Base-by-base conservation (phyloP, 2,329 filamentous ascomycete species). In the Penicillium oxalicum region DNA sequence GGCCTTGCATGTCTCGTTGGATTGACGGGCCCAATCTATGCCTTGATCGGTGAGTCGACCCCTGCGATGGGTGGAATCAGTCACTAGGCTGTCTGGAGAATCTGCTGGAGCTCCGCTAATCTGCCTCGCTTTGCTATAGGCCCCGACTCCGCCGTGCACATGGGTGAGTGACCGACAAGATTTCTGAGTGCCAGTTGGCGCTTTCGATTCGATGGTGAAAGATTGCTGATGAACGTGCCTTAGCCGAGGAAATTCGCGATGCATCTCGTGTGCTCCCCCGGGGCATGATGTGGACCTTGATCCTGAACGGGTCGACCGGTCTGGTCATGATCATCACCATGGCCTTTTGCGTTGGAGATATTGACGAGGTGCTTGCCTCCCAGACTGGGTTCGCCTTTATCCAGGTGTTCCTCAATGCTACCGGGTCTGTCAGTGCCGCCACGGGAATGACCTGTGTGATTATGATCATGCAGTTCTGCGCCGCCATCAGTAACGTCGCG, bases 371-470 rank as follows among this genome's bases (percentile, higher is more conserved):
- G 0, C 61, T 78, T 3, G 62, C 63, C 0, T 73, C 71, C 0
- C 68, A 70, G 0, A 78, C 77, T 0, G 73, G 73, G 1, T 80
- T 78, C 41, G 80, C 82, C 0, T 81, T 82, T 53, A 82, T 84
- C 57, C 71, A 80, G 43, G 73, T 82, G 24, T 82, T 82, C 49
- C 71, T 71, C 52, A 72, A 79, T 33, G 74, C 74, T 1, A 77
- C 77, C 2, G 64, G 71, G 1, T 76, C 73, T 13, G 61, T 70
- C 2, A 72, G 70, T 1, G 78, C 74, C 0, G 73, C 77, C 0
- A 73, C 74, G 1, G 71, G 74, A 18, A 78, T 81, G 73, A 69
- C 72, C 0, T 61, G 70, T 4, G 70, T 81, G 13, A 63, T 80
- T 3, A 69, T 79, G 3, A 61, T 79, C 13, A 73, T 77, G 28